These are phyloP conservation scores for Pichia paraexigua DNA, from an alignment of 805 yeast species.

Conservation along the genomic window DNA sequence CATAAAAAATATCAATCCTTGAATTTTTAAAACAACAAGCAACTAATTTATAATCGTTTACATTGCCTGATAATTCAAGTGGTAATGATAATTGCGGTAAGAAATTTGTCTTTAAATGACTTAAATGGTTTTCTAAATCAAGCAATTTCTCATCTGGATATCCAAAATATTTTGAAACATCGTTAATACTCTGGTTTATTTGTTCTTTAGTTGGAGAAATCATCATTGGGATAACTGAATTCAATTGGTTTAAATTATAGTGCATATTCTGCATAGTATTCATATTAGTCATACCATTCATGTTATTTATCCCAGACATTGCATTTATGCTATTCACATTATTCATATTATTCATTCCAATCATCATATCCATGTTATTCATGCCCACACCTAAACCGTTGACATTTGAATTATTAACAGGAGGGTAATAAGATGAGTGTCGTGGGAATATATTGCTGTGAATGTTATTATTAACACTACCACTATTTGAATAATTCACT, in stretches of 20 bases:
- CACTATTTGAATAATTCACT: background rate
- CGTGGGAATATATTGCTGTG: background rate
- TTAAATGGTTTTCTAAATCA: conserved; percentile 18
- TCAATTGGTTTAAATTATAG: background rate
- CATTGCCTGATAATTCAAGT: conserved; percentile 17
- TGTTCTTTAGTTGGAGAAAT: conserved; percentile 15
- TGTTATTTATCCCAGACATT: background rate
- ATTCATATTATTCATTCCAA: background rate
- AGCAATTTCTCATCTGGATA: conserved; percentile 20
- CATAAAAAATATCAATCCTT: conserved; percentile 67
- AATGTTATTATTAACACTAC: background rate
- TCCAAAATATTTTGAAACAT: conserved; percentile 24
- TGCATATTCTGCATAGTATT: background rate
- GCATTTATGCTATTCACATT: background rate
- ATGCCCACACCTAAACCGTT: background rate
- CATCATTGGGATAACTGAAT: background rate
- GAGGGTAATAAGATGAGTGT: background rate
- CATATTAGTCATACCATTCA: background rate
- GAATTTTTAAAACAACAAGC: conserved; percentile 74
- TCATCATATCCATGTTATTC: background rate
- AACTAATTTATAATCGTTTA: conserved; percentile 33
- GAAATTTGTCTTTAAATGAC: conserved; percentile 16
- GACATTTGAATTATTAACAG: background rate
- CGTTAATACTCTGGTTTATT: conserved; percentile 19
- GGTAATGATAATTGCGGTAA: conserved; percentile 28